phyloP scores from a whole-genome alignment of 1,284 basidiomycete species.

The Hymenochaete sp. region DNA sequence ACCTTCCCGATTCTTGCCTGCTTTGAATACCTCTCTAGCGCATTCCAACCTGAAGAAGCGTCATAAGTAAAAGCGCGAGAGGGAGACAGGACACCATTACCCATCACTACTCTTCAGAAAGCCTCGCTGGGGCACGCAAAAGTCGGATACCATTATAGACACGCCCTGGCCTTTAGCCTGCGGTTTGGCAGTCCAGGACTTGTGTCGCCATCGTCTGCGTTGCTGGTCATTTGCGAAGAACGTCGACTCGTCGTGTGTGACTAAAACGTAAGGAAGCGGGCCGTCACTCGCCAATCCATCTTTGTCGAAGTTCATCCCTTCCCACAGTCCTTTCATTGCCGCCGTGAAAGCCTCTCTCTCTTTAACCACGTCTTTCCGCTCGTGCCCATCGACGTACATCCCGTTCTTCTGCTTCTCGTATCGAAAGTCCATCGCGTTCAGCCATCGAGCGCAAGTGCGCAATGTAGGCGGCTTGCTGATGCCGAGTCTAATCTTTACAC shows the following conservation, averaged over 20 bases:
- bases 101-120: conserved; percentile 19
- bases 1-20: conserved; percentile 22
- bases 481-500: neutral
- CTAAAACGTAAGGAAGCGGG: neutral
- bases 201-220: conserved; percentile 26
- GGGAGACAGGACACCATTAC: neutral
- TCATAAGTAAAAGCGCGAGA: neutral
- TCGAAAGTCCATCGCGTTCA: conserved; percentile 22
- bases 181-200: conserved; percentile 20
- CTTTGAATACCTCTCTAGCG: conserved; percentile 15
- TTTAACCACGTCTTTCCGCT: conserved; percentile 27
- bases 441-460: conserved; percentile 24
- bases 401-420: conserved; percentile 21
- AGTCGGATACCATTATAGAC: conserved; percentile 30
- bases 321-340: neutral
- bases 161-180: conserved; percentile 29
- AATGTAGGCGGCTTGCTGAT: conserved; percentile 17
- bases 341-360: conserved; percentile 19
- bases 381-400: conserved; percentile 30
- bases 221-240: conserved; percentile 31
- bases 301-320: neutral
- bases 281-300: too few relatives aligned
- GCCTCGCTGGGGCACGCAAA: conserved; percentile 27
- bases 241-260: conserved; percentile 31
- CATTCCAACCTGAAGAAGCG: neutral